These are phyloP conservation scores for Parasitella parasitica DNA, from an alignment of 371 early-diverging fungal genomes.

Conservation along the genomic window DNA sequence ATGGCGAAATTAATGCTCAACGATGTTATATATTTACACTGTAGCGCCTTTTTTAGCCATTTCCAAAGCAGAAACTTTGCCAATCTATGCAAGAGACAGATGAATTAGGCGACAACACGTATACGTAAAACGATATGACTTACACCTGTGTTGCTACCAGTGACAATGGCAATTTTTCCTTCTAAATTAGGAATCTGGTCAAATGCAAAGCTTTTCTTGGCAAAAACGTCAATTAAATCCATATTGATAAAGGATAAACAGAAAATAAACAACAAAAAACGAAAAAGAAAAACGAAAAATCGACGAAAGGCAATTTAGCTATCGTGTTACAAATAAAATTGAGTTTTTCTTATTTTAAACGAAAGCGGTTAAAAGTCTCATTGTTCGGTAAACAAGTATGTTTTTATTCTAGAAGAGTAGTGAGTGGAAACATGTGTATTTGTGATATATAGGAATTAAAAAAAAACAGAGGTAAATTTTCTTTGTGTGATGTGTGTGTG, in stretches of 20 bases:
- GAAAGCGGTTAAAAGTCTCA: no score
- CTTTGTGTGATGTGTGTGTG: background rate
- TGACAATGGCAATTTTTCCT: constrained; percentile 70
- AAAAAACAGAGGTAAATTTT: background rate
- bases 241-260: background rate
- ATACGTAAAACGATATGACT: background rate
- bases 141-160: constrained; percentile 71
- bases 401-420: background rate
- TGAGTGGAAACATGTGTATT: background rate
- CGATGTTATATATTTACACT: constrained; percentile 41
- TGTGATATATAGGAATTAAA: background rate
- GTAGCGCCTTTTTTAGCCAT: constrained; percentile 61
- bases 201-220: constrained; percentile 19
- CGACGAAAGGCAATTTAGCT: no score
- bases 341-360: background rate
- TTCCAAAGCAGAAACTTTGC: constrained; percentile 56
- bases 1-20: no score
- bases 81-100: constrained; percentile 39
- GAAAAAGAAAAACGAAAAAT: background rate
- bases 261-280: background rate
- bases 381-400: no score
- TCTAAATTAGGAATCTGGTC: constrained; percentile 63
- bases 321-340: no score
- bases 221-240: constrained; percentile 7
- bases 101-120: background rate